These are phyloP conservation scores for Hibiscus syriacus DNA, from an alignment of 345 rosid species.

Conservation along the genomic window DNA sequence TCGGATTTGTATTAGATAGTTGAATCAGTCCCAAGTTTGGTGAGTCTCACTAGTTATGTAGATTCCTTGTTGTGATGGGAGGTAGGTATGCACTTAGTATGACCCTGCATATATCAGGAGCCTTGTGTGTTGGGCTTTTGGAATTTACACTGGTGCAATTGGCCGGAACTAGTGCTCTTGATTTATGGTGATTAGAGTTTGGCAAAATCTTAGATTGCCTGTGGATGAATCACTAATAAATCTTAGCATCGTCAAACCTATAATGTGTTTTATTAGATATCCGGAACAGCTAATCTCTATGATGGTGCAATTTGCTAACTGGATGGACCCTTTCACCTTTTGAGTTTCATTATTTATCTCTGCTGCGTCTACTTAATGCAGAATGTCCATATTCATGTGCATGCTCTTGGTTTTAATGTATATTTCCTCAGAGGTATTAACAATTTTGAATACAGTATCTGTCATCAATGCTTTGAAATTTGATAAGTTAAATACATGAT, in stretches of 20 bases:
- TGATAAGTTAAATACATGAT: neutral
- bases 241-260: too few species aligned
- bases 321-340: neutral
- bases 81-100: neutral
- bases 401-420: neutral
- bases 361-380: neutral
- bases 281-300: neutral
- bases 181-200: neutral
- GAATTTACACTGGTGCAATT: neutral
- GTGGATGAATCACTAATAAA: too few species aligned
- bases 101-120: neutral
- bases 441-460: neutral
- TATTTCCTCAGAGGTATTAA: too few species aligned
- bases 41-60: neutral
- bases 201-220: neutral
- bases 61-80: neutral
- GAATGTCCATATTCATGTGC: neutral
- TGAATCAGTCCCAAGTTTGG: neutral
- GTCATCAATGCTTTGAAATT: neutral
- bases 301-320: neutral
- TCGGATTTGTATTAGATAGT: neutral
- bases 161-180: neutral
- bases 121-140: neutral
- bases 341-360: neutral
- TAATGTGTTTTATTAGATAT: neutral